A percentile compares a stretch with the other conserved stretches of the same genome.
Conservation (phyloP, 352 stramenopile genomes). For the Phytophthora syringae region DNA sequence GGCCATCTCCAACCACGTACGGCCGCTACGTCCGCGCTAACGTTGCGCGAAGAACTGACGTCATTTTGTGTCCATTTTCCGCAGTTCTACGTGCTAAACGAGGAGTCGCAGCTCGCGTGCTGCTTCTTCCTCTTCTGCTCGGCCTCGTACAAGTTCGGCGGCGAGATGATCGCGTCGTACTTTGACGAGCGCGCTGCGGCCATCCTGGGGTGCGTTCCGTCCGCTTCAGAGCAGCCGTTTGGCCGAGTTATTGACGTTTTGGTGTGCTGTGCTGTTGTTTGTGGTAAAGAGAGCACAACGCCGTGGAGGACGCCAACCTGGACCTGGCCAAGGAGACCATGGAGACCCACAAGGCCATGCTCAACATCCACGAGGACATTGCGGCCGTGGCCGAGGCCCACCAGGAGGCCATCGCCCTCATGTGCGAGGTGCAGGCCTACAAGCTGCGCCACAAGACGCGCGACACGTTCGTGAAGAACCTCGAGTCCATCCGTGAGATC, state of each 20-base stretch:
- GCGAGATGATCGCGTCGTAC: constrained; percentile 84
- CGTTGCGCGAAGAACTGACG: background rate
- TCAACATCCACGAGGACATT: constrained; percentile 89
- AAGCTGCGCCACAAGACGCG: constrained; percentile 90
- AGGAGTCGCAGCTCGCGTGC: constrained; percentile 84
- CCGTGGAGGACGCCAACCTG: constrained; percentile 86
- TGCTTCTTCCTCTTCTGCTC: constrained; percentile 90
- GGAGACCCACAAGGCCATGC: constrained; percentile 80
- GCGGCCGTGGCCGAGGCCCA: constrained; percentile 75
- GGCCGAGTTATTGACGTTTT: constrained; percentile 3
- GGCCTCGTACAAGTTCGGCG: constrained; percentile 88
- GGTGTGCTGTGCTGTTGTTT: too few species aligned
- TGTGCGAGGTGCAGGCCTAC: constrained; percentile 87
- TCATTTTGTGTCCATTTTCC: constrained; percentile 2
- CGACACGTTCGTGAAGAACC: constrained; percentile 88
- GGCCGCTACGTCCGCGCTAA: constrained; percentile 1
- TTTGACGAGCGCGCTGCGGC: constrained; percentile 79
- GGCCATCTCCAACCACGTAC: constrained; percentile 83
- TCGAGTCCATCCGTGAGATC: constrained; percentile 86
- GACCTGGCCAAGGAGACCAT: constrained; percentile 84
- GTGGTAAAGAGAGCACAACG: constrained; percentile 79
- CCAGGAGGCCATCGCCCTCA: constrained; percentile 81
- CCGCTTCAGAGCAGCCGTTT: background rate
- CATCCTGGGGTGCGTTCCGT: constrained; percentile 66
- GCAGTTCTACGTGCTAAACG: constrained; percentile 87